Evolutionary conservation across 176 grass and related monocot species (phyloP).

Genomic region (Avena atlantica): DNA sequence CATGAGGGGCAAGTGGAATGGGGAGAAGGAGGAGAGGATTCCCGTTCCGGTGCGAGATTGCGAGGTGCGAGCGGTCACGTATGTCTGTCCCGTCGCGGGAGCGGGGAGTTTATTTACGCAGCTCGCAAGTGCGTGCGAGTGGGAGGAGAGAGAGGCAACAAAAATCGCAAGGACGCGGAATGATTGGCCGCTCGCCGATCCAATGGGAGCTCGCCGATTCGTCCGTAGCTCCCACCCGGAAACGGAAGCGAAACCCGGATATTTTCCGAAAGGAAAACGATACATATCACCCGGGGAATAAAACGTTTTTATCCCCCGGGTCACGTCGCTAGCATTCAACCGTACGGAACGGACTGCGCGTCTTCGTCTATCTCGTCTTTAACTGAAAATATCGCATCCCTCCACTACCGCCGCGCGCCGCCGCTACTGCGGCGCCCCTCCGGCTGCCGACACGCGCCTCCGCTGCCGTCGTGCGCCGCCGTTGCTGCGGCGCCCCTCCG

Average conservation of each 20-base stretch:
- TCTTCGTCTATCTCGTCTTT: too few relatives aligned
- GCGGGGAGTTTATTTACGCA: background rate
- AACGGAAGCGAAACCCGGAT: background rate
- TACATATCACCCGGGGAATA: too few relatives aligned
- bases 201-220: background rate
- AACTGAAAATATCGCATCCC: too few relatives aligned
- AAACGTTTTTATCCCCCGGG: too few relatives aligned
- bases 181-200: background rate
- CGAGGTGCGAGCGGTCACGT: background rate
- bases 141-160: background rate
- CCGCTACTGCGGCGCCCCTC: too few relatives aligned
- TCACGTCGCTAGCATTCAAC: too few relatives aligned
- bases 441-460: too few relatives aligned
- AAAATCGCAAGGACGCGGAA: background rate
- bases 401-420: too few relatives aligned
- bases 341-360: too few relatives aligned
- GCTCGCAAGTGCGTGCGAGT: background rate
- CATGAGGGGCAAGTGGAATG: background rate
- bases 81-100: background rate
- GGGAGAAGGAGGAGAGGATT: too few relatives aligned
- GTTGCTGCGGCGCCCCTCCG: too few relatives aligned
- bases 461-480: too few relatives aligned
- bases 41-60: background rate
- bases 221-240: background rate
- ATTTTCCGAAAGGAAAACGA: background rate